Conservation (phyloP, 179 eudicot genomes). For the Drosera spatulata region DNA sequence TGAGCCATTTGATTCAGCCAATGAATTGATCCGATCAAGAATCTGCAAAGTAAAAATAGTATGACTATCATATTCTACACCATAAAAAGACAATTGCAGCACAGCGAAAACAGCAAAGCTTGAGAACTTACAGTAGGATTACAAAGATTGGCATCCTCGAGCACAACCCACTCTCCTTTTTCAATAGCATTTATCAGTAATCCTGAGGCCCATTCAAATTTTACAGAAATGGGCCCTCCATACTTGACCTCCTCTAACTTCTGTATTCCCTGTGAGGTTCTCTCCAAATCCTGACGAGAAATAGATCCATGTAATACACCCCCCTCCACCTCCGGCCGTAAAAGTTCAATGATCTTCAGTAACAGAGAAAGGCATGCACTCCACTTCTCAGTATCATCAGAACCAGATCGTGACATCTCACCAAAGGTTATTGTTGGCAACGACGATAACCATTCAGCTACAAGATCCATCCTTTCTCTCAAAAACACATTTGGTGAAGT, state of each 20-base stretch:
- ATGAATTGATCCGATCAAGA: slow-evolving; percentile 93
- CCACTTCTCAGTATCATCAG: slow-evolving; percentile 35
- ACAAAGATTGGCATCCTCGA: slow-evolving; percentile 96
- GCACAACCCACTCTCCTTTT: slow-evolving; percentile 94
- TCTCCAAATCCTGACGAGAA: slow-evolving; percentile 48
- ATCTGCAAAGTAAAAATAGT: slow-evolving; percentile 32
- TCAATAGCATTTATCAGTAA: slow-evolving; percentile 70
- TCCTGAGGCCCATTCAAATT: slow-evolving; percentile 95
- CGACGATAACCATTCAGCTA: slow-evolving; percentile 53
- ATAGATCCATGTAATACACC: slow-evolving; percentile 37
- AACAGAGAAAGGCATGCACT: slow-evolving; percentile 32
- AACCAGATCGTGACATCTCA: slow-evolving; percentile 19
- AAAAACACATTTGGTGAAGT: slow-evolving; percentile 26
- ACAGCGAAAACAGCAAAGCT: slow-evolving; percentile 4
- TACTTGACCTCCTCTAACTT: slow-evolving; percentile 42
- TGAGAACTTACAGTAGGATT: slow-evolving; percentile 75
- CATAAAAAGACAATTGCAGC: neutral
- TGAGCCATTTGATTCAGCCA: slow-evolving; percentile 84
- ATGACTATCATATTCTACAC: neutral
- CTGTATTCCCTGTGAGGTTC: slow-evolving; percentile 23
- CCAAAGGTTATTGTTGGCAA: slow-evolving; percentile 28
- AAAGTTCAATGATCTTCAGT: slow-evolving; percentile 43
- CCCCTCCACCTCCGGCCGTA: slow-evolving; percentile 26
- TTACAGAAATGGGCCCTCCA: slow-evolving; percentile 35
- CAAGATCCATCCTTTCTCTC: slow-evolving; percentile 31